Conservation (phyloP, 2,329 filamentous ascomycete species). For the Apiospora koreana region DNA sequence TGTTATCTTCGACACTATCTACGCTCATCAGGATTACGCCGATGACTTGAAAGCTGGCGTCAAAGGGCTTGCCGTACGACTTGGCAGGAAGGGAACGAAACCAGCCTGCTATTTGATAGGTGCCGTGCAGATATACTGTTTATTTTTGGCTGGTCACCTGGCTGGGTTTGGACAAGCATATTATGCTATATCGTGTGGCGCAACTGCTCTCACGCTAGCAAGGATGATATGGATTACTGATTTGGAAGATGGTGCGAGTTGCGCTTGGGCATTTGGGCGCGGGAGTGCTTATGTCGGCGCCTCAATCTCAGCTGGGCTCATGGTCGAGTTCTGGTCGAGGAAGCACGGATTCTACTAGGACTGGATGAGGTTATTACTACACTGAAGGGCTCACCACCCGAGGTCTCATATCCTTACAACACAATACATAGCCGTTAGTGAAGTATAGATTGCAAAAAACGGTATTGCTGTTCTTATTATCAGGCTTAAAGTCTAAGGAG, state of each 20-base stretch:
- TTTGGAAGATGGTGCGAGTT: neutral
- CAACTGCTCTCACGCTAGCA: neutral
- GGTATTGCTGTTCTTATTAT: too few relatives aligned
- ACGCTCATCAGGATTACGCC: conserved; percentile 48
- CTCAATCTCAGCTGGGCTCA: neutral
- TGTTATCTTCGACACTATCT: conserved; percentile 15
- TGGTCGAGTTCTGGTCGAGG: neutral
- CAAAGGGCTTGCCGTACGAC: conserved; percentile 50
- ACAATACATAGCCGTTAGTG: too few relatives aligned
- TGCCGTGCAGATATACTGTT: too few relatives aligned
- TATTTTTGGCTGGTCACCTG: neutral
- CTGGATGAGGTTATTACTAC: too few relatives aligned
- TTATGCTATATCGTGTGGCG: neutral
- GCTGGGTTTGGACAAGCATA: neutral
- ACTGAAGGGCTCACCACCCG: too few relatives aligned
- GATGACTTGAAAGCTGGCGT: conserved; percentile 50
- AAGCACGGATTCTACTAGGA: too few relatives aligned
- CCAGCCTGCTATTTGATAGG: neutral
- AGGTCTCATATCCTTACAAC: too few relatives aligned
- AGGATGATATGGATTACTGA: neutral
- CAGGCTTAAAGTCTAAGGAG: too few relatives aligned
- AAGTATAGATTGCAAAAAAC: too few relatives aligned
- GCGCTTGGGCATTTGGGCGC: neutral
- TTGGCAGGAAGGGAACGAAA: conserved; percentile 30
- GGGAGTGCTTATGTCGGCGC: neutral